Percentiles rank a stretch among this genome's conserved stretches.
These are phyloP conservation scores for Clitocybe nebularis DNA, from an alignment of 1,284 basidiomycete species.

Conservation along the genomic window DNA sequence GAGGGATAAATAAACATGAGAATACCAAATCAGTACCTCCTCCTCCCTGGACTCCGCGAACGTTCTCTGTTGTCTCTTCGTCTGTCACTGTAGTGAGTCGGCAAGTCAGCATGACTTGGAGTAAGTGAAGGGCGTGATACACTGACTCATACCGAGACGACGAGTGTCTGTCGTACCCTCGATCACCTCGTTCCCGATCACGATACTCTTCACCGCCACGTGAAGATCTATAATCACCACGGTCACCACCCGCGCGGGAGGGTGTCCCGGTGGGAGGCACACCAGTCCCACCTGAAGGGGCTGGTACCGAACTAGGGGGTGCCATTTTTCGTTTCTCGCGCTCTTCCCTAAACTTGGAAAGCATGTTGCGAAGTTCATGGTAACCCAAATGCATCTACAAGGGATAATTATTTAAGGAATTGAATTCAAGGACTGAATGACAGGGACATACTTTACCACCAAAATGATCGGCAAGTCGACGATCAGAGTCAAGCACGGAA, in stretches of 20 bases:
- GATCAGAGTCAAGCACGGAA: conserved; percentile 96
- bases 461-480: conserved; percentile 98
- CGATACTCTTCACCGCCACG: conserved; percentile 52
- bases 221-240: conserved; percentile 49
- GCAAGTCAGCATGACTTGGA: conserved; percentile 24
- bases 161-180: conserved; percentile 66
- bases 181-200: conserved; percentile 58
- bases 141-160: conserved; percentile 75
- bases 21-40: conserved; percentile 51
- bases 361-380: conserved; percentile 93
- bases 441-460: conserved; percentile 83
- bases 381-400: conserved; percentile 96
- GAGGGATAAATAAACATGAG: conserved; percentile 6
- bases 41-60: conserved; percentile 71
- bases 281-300: conserved; percentile 29
- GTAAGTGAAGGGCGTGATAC: conserved; percentile 19
- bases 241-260: conserved; percentile 25
- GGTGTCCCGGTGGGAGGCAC: conserved; percentile 28
- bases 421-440: conserved; percentile 9
- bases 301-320: conserved; percentile 39
- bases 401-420: background rate
- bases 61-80: conserved; percentile 71
- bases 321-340: conserved; percentile 77
- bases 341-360: conserved; percentile 83
- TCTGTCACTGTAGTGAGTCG: conserved; percentile 60